Evolutionary conservation across 2,329 filamentous ascomycete species (phyloP).

Genomic region (Arthroderma sp.): DNA sequence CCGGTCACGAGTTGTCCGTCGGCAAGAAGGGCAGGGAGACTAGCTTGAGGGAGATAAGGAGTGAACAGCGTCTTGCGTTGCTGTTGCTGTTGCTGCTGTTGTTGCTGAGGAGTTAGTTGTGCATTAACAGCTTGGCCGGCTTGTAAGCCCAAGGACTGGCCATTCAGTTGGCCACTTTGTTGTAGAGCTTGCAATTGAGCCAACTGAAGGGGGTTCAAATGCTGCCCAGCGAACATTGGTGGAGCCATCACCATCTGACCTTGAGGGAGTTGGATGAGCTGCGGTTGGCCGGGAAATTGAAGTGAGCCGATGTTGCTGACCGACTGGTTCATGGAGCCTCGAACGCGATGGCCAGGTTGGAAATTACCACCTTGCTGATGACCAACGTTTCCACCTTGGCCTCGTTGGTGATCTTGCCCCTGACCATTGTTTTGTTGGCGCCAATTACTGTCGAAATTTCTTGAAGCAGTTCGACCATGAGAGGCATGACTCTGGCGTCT

Average conservation of each 20-base stretch:
- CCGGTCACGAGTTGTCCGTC: constrained; percentile 93
- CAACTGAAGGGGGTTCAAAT: constrained; percentile 69
- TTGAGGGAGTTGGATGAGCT: constrained; percentile 71
- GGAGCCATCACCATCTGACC: constrained; percentile 75
- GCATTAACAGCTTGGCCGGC: constrained; percentile 60
- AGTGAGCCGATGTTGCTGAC: constrained; percentile 73
- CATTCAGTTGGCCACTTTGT: constrained; percentile 70
- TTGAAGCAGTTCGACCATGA: constrained; percentile 69
- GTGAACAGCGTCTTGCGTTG: constrained; percentile 98
- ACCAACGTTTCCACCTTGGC: constrained; percentile 41
- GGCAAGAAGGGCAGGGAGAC: constrained; percentile 73
- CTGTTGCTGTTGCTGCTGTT: constrained; percentile 69
- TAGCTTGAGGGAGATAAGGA: constrained; percentile 90
- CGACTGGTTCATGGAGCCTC: constrained; percentile 75
- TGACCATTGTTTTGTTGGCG: constrained; percentile 57
- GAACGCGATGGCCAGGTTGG: constrained; percentile 80
- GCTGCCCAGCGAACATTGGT: constrained; percentile 65
- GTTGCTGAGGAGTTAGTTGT: constrained; percentile 42
- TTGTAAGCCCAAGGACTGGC: constrained; percentile 55
- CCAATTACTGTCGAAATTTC: constrained; percentile 98
- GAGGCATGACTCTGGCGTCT: constrained; percentile 36
- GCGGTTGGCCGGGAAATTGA: constrained; percentile 76
- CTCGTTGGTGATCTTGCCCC: constrained; percentile 37
- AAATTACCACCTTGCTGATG: constrained; percentile 59
- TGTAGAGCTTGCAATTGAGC: constrained; percentile 53